Percentiles rank a stretch among this genome's conserved stretches.
phyloP scores from a whole-genome alignment of 495 filamentous ascomycete genomes.

The Cryomyces minteri region DNA sequence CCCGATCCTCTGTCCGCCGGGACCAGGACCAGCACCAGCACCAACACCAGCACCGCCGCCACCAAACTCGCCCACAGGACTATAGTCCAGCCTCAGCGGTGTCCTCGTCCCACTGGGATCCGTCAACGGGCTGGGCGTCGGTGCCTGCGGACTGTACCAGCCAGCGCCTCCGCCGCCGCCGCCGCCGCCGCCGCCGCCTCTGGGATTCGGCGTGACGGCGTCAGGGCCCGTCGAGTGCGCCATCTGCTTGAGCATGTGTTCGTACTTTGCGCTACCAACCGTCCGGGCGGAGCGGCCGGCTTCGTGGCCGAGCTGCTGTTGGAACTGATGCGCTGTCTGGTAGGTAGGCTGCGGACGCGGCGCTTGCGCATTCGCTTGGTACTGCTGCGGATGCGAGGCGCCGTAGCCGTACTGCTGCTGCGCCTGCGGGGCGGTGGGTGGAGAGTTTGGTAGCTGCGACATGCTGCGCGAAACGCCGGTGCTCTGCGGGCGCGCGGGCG shows the following conservation, averaged over 20 bases:
- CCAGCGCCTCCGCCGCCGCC: too few relatives aligned
- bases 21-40: neutral
- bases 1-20: neutral
- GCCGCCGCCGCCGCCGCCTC: too few relatives aligned
- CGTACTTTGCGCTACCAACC: neutral
- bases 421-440: neutral
- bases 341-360: slow-evolving; percentile 3
- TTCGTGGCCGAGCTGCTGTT: slow-evolving; percentile 1
- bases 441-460: slow-evolving; percentile 1
- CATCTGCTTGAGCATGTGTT: neutral
- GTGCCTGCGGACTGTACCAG: slow-evolving; percentile 8
- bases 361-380: neutral
- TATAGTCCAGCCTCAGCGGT: too few relatives aligned
- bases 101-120: slow-evolving; percentile 1
- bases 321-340: slow-evolving; percentile 6
- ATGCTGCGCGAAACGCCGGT: neutral
- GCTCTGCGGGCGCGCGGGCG: neutral
- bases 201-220: slow-evolving; percentile 4
- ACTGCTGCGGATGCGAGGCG: neutral
- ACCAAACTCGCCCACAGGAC: neutral
- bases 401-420: slow-evolving; percentile 5
- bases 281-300: slow-evolving; percentile 3
- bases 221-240: slow-evolving; percentile 5
- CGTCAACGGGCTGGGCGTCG: slow-evolving; percentile 5
- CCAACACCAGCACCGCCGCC: neutral